Base-by-base conservation (phyloP, 202 grass and related monocot species). In the Digitaria exilis region DNA sequence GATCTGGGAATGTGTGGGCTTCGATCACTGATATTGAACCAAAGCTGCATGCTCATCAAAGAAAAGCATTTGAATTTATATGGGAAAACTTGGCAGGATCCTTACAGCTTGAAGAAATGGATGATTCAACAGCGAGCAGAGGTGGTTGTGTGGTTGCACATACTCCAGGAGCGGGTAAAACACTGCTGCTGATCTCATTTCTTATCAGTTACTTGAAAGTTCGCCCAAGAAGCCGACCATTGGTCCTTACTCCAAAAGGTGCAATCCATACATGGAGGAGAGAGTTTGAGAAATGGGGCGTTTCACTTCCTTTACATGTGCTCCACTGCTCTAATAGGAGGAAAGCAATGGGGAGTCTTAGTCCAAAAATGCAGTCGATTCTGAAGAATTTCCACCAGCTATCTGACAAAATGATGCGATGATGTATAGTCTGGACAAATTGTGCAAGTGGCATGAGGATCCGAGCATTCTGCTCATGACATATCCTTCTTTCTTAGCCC, bases 111-210 rank as follows among this genome's bases (percentile, higher is more conserved):
- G 86, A 87, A 75, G 83, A 93, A 71, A 89, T 93, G 78, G 77
- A 68, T 37, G 73, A 76, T 67, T n/a, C 69, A 65, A 83, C 82
- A 85, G 77, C 65, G 30, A 82, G 67, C 71, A 87, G 69, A 28
- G 95, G 95, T 76, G 95, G 95, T 59, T 97, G 95, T 70, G 92
- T 97, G 69, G 80, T 97, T 51, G 93, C 95, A 72, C 95, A 94
- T 82, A 91, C 95, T 77, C 95, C 95, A 66, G 95, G 95, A 15
- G 89, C 95, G 4, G 95, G 95, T 16, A 97, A 97, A 86, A 97
- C 95, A 14, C 49, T 97, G 55, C 79, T 92, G 29, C 71, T 94
- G 29, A 94, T 97, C 28, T 84, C 90, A 41, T 97, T 97, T 84
- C 73, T 94, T 42, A 60, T 87, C 74, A 97, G 90, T 90, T 89